A percentile compares a stretch with the other conserved stretches of the same genome.
phyloP scores from a whole-genome alignment of 305 asterid genomes.

The Caryopteris hybrid region DNA sequence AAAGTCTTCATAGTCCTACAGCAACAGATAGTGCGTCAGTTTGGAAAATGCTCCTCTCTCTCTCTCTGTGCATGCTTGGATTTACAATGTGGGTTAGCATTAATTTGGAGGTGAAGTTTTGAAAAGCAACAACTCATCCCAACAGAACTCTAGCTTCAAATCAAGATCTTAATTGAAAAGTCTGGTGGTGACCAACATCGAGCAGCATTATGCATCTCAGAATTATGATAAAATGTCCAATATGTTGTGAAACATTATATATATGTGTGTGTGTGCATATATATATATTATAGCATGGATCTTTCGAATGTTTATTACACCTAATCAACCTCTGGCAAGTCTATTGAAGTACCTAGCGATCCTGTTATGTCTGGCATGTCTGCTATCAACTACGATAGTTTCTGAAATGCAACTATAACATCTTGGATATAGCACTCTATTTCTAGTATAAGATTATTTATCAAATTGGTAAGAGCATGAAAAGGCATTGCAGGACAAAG shows the following conservation, averaged over 20 bases:
- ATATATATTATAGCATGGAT: too few species aligned
- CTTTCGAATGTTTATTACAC: too few species aligned
- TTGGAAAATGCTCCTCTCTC: not conserved
- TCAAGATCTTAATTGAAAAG: too few species aligned
- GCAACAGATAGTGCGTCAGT: not conserved
- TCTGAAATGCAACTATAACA: not conserved
- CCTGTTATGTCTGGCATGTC: too few species aligned
- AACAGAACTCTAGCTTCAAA: not conserved
- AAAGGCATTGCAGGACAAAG: not conserved
- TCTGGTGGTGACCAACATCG: not conserved
- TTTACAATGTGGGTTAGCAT: not conserved
- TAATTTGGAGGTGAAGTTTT: not conserved
- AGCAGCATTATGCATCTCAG: not conserved
- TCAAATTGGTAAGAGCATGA: not conserved
- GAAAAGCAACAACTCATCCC: not conserved
- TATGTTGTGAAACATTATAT: too few species aligned
- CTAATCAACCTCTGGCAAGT: too few species aligned
- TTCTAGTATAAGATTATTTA: too few species aligned
- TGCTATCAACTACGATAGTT: not conserved
- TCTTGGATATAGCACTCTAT: not conserved
- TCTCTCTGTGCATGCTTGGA: not conserved
- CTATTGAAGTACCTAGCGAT: too few species aligned
- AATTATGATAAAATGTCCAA: not conserved
- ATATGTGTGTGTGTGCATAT: not conserved
- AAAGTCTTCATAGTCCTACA: conserved; percentile 40